These are phyloP conservation scores for Colletotrichum viniferum DNA, from an alignment of 2,329 filamentous ascomycete genomes.

Conservation along the genomic window DNA sequence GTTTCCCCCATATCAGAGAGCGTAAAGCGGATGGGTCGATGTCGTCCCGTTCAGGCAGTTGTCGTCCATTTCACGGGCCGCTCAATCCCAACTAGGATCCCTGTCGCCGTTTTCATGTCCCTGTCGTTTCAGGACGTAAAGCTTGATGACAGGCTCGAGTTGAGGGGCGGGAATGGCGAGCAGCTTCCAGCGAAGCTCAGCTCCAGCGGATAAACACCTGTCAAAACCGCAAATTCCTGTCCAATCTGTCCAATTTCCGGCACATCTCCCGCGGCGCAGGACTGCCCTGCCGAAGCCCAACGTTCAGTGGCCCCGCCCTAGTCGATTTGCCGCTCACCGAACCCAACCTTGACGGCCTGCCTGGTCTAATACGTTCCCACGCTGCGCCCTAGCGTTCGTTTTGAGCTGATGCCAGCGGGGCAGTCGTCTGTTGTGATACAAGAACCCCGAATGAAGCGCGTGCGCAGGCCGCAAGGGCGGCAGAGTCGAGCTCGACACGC, in stretches of 20 bases:
- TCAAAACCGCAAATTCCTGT: neutral
- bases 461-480: neutral
- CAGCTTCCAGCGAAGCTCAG: neutral
- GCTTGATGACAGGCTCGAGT: slow-evolving; percentile 14
- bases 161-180: neutral
- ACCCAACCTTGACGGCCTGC: neutral
- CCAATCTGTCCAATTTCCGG: slow-evolving; percentile 1
- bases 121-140: slow-evolving; percentile 19
- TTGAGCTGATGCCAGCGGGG: neutral
- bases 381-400: neutral
- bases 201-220: neutral
- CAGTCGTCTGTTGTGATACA: neutral
- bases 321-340: slow-evolving; percentile 15
- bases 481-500: neutral
- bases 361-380: neutral
- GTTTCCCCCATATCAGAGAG: neutral
- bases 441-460: neutral
- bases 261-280: neutral
- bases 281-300: slow-evolving; percentile 5
- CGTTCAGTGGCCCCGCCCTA: slow-evolving; percentile 3
- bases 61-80: slow-evolving; percentile 9
- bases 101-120: slow-evolving; percentile 3
- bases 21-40: neutral
- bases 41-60: neutral
- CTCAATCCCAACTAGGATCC: slow-evolving; percentile 1